Conservation (phyloP, 352 stramenopile genomes). For the Phytophthora fragariae region DNA sequence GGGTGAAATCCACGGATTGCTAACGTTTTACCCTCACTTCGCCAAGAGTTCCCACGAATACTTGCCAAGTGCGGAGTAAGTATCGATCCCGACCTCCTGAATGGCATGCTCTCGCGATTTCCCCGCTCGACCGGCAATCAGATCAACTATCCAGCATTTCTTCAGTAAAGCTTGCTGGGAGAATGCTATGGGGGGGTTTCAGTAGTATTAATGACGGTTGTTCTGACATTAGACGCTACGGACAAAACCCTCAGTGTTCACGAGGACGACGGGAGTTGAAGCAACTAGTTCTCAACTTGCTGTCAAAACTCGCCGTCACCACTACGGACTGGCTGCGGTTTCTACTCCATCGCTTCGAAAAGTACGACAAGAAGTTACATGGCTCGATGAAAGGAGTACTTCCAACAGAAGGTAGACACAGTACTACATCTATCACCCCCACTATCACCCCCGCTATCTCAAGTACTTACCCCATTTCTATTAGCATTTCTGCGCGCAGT, state of each 20-base stretch:
- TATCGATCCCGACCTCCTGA: slow-evolving; percentile 39
- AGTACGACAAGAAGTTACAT: slow-evolving; percentile 51
- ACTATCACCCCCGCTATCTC: background rate
- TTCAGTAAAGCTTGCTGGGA: slow-evolving; percentile 44
- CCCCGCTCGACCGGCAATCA: slow-evolving; percentile 37
- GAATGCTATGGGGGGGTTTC: too few species aligned
- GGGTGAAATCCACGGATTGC: background rate
- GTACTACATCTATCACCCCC: background rate
- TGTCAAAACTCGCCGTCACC: slow-evolving; percentile 23
- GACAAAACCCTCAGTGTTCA: slow-evolving; percentile 49
- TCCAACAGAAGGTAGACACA: slow-evolving; percentile 38
- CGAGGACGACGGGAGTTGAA: slow-evolving; percentile 55
- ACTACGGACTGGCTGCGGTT: slow-evolving; percentile 38
- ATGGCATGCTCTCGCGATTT: slow-evolving; percentile 62
- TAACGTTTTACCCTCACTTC: background rate
- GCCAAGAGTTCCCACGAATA: slow-evolving; percentile 50
- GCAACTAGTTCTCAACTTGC: slow-evolving; percentile 29
- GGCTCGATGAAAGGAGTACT: slow-evolving; percentile 34
- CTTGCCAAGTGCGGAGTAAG: slow-evolving; percentile 42
- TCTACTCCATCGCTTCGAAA: slow-evolving; percentile 45
- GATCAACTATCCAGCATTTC: slow-evolving; percentile 56
- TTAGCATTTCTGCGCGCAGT: slow-evolving; percentile 50
- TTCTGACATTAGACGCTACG: slow-evolving; percentile 48
- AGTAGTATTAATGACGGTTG: background rate
- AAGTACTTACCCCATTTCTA: background rate